Evolutionary conservation across 106 monocot species (phyloP).

Genomic region (Dendrobium chrysotoxum): DNA sequence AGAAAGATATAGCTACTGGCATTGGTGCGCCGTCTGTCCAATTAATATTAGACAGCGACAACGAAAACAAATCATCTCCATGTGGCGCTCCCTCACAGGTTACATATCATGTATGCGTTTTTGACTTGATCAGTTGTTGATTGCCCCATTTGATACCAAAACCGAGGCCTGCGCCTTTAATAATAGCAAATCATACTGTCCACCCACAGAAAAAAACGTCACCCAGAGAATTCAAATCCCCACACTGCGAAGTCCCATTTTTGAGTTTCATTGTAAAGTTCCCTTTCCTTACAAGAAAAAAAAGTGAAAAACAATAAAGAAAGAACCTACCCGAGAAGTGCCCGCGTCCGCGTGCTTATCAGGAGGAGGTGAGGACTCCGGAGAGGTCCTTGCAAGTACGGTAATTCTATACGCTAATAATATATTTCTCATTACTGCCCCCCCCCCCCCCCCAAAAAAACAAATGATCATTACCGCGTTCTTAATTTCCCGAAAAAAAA

Average conservation of each 20-base stretch:
- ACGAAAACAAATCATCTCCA: neutral
- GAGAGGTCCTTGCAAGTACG: conserved; percentile 9
- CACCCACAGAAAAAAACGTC: neutral
- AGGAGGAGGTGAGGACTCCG: conserved; percentile 8
- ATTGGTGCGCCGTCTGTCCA: too few relatives aligned
- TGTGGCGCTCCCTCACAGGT: neutral
- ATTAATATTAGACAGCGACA: too few relatives aligned
- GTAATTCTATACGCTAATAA: neutral
- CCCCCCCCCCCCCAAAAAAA: too few relatives aligned
- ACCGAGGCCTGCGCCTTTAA: neutral
- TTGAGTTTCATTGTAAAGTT: neutral
- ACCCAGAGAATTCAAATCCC: neutral
- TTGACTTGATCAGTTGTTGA: neutral
- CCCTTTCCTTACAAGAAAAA: too few relatives aligned
- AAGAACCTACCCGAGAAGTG: conserved; percentile 5
- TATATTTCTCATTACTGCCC: too few relatives aligned
- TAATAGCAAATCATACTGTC: neutral
- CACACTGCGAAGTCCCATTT: neutral
- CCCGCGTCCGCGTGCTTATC: neutral
- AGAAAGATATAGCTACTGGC: too few relatives aligned
- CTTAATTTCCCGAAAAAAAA: too few relatives aligned
- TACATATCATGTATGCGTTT: neutral
- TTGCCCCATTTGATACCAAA: neutral
- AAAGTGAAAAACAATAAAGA: neutral
- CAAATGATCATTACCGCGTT: too few relatives aligned